phyloP scores from a whole-genome alignment of 176 grass and related monocot genomes.

The Neostapfia colusana region DNA sequence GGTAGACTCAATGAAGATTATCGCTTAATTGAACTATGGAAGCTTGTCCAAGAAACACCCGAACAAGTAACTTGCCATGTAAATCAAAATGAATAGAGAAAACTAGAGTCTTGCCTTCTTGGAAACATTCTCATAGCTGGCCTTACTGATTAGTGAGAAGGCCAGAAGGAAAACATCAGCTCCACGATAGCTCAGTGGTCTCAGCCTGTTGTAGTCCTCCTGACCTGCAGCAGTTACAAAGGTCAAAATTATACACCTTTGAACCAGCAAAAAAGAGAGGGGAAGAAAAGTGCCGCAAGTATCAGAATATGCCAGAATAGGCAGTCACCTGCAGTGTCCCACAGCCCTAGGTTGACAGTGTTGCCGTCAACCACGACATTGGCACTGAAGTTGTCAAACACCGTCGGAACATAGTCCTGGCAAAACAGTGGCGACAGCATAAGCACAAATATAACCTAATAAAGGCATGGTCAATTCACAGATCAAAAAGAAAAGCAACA shows the following conservation, averaged over 20 bases:
- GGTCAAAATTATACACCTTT: neutral
- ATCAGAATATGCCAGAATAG: constrained; percentile 28
- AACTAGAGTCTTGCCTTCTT: constrained; percentile 63
- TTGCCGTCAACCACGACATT: constrained; percentile 77
- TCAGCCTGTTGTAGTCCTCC: constrained; percentile 81
- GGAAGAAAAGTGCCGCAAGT: neutral
- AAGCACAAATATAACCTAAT: neutral
- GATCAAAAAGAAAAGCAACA: neutral
- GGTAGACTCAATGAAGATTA: neutral
- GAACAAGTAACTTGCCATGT: neutral
- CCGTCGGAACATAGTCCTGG: constrained; percentile 75
- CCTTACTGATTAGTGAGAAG: constrained; percentile 82
- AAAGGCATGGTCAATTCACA: neutral
- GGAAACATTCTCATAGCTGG: constrained; percentile 77
- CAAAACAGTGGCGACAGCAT: constrained; percentile 13
- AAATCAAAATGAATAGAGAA: constrained; percentile 24
- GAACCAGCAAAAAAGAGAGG: neutral
- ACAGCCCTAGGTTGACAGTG: constrained; percentile 73
- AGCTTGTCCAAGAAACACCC: neutral
- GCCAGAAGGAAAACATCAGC: constrained; percentile 81
- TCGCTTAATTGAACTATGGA: neutral
- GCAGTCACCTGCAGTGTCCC: constrained; percentile 68
- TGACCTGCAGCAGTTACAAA: constrained; percentile 54
- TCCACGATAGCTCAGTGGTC: constrained; percentile 76
- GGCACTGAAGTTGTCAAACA: constrained; percentile 80